A percentile compares a stretch with the other conserved stretches of the same genome.
phyloP scores from a whole-genome alignment of 345 rosid genomes.

The Dimocarpus longan region DNA sequence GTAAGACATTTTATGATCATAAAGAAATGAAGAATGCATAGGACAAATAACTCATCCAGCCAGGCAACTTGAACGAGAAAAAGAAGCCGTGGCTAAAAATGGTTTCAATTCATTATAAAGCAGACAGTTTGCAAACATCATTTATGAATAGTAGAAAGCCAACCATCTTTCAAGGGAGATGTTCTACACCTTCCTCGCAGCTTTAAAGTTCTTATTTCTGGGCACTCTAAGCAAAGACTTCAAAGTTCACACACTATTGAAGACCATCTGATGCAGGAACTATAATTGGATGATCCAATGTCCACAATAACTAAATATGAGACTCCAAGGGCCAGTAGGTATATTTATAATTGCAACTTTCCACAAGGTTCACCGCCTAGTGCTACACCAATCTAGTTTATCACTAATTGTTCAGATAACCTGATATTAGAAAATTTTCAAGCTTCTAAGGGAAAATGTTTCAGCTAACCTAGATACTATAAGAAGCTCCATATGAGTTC shows the following conservation, averaged over 20 bases:
- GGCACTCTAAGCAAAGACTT: slow-evolving; percentile 6
- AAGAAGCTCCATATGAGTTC: not conserved
- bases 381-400: not conserved
- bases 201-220: not conserved
- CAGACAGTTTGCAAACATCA: not conserved
- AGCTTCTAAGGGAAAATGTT: not conserved
- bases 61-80: not conserved
- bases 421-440: not conserved
- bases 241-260: slow-evolving; percentile 11
- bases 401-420: not conserved
- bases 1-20: slow-evolving; percentile 12
- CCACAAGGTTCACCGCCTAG: not conserved
- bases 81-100: not conserved
- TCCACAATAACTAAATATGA: not conserved
- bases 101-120: not conserved
- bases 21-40: not conserved
- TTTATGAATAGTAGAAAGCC: not conserved
- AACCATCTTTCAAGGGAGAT: not conserved
- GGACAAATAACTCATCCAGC: not conserved
- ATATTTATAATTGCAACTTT: not conserved
- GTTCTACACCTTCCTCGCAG: not conserved
- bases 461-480: not conserved
- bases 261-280: not conserved
- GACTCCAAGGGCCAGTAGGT: not conserved
- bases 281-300: not conserved